Percentiles rank a stretch among this genome's conserved stretches.
Conservation (phyloP, 441 rosid species). For the Eruca vesicaria region DNA sequence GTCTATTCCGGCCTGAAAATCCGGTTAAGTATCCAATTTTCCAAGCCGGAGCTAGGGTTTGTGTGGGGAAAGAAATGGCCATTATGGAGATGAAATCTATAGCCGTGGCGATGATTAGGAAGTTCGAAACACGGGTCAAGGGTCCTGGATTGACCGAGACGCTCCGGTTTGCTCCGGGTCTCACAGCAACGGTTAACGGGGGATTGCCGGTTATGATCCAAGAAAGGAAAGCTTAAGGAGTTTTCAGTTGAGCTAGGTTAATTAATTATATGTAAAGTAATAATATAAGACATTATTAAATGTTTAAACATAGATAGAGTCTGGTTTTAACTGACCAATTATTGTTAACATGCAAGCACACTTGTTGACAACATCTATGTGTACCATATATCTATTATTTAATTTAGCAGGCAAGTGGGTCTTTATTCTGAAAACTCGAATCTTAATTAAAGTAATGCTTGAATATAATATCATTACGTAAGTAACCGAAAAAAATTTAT, state of each 20-base stretch:
- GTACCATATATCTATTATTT: conserved; percentile 2
- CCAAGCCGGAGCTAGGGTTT: conserved; percentile 60
- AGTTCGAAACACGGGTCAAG: conserved; percentile 24
- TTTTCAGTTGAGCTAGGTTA: not conserved
- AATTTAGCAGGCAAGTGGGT: conserved; percentile 17
- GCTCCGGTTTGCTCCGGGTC: conserved; percentile 61
- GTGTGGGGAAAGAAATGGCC: conserved; percentile 69
- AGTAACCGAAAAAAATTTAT: not conserved
- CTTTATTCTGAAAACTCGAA: not conserved
- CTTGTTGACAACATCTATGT: conserved; percentile 26
- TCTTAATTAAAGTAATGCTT: conserved; percentile 2
- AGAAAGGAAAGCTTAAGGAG: conserved; percentile 28
- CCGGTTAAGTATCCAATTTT: conserved; percentile 58
- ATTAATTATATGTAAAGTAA: not conserved
- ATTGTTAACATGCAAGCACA: conserved; percentile 29
- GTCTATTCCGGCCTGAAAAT: conserved; percentile 35
- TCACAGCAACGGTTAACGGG: conserved; percentile 73
- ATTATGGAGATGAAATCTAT: conserved; percentile 58
- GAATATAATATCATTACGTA: conserved; percentile 10
- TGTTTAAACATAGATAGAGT: conserved; percentile 17
- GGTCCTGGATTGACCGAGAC: conserved; percentile 13
- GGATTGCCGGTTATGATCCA: conserved; percentile 56
- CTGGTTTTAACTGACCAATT: conserved; percentile 19
- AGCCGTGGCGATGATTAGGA: conserved; percentile 39
- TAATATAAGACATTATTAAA: not conserved